A percentile compares a stretch with the other conserved stretches of the same genome.
These are phyloP conservation scores for Ascochyta rabiei DNA, from an alignment of 2,329 filamentous ascomycete genomes.

Conservation along the genomic window DNA sequence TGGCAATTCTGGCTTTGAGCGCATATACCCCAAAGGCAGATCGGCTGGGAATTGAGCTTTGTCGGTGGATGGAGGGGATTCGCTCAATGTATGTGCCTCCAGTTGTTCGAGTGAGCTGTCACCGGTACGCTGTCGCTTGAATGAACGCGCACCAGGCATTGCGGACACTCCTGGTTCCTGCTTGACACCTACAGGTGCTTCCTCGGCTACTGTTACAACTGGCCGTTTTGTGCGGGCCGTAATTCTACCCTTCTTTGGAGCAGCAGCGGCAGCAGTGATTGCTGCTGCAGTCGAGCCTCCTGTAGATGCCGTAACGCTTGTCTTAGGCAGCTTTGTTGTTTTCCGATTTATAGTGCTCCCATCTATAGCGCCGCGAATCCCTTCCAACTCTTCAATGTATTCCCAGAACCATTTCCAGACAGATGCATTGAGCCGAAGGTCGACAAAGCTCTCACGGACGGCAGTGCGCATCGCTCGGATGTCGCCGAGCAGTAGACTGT, in stretches of 20 bases:
- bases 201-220: not conserved
- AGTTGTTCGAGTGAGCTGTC: not conserved
- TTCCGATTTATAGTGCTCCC: slow-evolving; percentile 23
- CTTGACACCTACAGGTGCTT: not conserved
- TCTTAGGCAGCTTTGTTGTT: not conserved
- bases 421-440: slow-evolving; percentile 34
- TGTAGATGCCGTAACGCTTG: not conserved
- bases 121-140: slow-evolving; percentile 27
- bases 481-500: slow-evolving; percentile 37
- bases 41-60: not conserved
- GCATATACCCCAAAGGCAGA: not conserved
- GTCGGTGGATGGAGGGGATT: not conserved
- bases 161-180: not conserved
- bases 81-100: not conserved
- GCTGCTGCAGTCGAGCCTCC: not conserved
- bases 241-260: slow-evolving; percentile 7
- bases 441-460: slow-evolving; percentile 36
- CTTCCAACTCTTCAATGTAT: slow-evolving; percentile 37
- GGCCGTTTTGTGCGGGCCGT: slow-evolving; percentile 8
- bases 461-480: slow-evolving; percentile 33
- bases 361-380: slow-evolving; percentile 32
- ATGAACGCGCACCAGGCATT: not conserved
- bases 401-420: slow-evolving; percentile 43
- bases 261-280: slow-evolving; percentile 9
- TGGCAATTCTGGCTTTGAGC: not conserved